phyloP scores from a whole-genome alignment of 2,329 filamentous ascomycete species.

The Aurifilum marmelostoma region DNA sequence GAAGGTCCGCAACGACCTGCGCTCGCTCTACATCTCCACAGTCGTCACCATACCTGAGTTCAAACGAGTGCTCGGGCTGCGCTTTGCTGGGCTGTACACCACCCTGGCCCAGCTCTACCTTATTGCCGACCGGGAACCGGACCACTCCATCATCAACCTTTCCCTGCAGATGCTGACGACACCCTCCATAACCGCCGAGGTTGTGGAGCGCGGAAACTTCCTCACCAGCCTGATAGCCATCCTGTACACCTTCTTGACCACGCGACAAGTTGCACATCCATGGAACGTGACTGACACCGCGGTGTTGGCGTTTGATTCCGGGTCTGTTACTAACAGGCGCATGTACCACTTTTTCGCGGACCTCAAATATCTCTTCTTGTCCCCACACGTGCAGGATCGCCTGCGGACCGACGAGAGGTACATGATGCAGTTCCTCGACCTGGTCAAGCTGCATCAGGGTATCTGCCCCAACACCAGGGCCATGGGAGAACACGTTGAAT shows the following conservation, averaged over 20 bases:
- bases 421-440: conserved; percentile 89
- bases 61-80: conserved; percentile 87
- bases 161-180: conserved; percentile 97
- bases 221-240: conserved; percentile 94
- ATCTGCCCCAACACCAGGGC: conserved; percentile 94
- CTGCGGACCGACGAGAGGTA: conserved; percentile 85
- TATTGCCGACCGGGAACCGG: conserved; percentile 92
- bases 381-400: conserved; percentile 83
- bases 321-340: conserved; percentile 89
- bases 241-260: conserved; percentile 95
- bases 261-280: conserved; percentile 91
- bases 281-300: conserved; percentile 85
- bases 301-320: conserved; percentile 89
- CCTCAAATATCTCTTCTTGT: conserved; percentile 86
- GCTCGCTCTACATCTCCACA: conserved; percentile 93
- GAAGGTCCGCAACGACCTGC: conserved; percentile 84
- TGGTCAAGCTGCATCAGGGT: conserved; percentile 94
- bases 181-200: conserved; percentile 92
- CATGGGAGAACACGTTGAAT: conserved; percentile 94
- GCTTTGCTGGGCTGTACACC: conserved; percentile 95
- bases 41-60: conserved; percentile 95
- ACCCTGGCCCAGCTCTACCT: conserved; percentile 91
- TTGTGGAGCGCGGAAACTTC: conserved; percentile 94
- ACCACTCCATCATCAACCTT: conserved; percentile 97
- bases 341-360: conserved; percentile 99